phyloP scores from a whole-genome alignment of 176 grass and related monocot species.

The Zea luxurians region DNA sequence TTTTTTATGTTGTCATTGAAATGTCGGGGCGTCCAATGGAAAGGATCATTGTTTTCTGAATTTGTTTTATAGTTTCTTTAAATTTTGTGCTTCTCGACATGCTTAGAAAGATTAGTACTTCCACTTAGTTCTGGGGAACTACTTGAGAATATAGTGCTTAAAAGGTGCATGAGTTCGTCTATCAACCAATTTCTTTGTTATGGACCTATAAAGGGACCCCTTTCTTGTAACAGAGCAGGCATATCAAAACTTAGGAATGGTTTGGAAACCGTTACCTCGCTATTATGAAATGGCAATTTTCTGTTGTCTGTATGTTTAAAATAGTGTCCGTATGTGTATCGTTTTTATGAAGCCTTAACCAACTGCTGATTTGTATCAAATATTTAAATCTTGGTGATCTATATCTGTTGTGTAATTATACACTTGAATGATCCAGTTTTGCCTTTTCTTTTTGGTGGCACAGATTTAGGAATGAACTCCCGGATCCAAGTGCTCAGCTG shows the following conservation, averaged over 20 bases:
- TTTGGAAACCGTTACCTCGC: neutral
- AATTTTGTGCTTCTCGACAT: neutral
- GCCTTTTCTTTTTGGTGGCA: slow-evolving; percentile 24
- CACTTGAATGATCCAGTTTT: slow-evolving; percentile 19
- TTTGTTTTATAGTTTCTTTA: neutral
- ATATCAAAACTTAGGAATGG: neutral
- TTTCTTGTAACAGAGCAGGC: neutral
- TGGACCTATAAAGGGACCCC: neutral
- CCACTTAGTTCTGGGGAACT: neutral
- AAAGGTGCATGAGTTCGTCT: neutral
- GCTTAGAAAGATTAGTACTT: neutral
- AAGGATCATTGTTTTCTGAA: neutral
- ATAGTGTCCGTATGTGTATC: neutral
- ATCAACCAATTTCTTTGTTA: neutral
- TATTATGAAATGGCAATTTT: slow-evolving; percentile 18
- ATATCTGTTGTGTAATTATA: slow-evolving; percentile 26
- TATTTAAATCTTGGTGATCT: neutral
- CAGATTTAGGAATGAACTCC: slow-evolving; percentile 97
- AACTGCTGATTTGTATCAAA: slow-evolving; percentile 36
- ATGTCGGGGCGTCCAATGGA: neutral
- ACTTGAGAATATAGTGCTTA: neutral
- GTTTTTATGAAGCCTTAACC: neutral
- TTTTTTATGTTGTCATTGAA: neutral
- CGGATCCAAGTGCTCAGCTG: slow-evolving; percentile 72
- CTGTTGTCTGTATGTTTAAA: neutral